Base-by-base conservation (phyloP, 208 protist genomes). In the Acanthamoeba triangularis region DNA sequence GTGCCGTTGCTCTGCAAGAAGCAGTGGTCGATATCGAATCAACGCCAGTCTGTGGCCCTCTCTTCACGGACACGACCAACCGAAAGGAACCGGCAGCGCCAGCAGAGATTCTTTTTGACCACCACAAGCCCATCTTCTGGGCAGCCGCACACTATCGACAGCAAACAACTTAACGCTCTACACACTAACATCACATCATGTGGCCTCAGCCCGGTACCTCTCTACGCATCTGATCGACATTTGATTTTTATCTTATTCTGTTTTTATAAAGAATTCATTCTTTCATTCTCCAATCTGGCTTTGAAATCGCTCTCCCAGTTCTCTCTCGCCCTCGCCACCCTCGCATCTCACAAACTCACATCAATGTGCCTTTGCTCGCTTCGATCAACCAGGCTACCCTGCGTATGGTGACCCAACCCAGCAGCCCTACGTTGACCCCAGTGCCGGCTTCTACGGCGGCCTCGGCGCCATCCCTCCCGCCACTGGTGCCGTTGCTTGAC, bases 181-280 rank as follows among this genome's bases (percentile, higher is more conserved):
- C 72, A 37, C 37, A 82, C 72, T n/a, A n/a, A 82, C 30, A 41
- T 28, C 7, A 25, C 25, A 20, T 47, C 6, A 82, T 82, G 72
- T 82, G 72, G 72, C 72, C 72, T 18, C 72, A 82, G 25, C 72
- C 72, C 25, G 72, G 72, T 82, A 82, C 37, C 35, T 69, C n/a
- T 35, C 16, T 69, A 5, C n/a, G 8, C 25, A 7, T 49, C 10
- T 82, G 30, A 11, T 82, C 72, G n/a, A n/a, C n/a, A n/a, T n/a
- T n/a, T n/a, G n/a, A n/a, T n/a, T n/a, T n/a, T n/a, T n/a, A n/a
- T 20, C 25, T 82, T 44, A 11, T 33, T 10, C 16, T 59, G 7
- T 59, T 59, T 59, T 7, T 59, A 16, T 7, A 16, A 4, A 82
- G 6, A 5, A 52, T 49, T 82, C 44, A 23, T 30, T 35, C 63